Base-by-base conservation (phyloP, 352 stramenopile genomes). In the Phytopythium litorale region DNA sequence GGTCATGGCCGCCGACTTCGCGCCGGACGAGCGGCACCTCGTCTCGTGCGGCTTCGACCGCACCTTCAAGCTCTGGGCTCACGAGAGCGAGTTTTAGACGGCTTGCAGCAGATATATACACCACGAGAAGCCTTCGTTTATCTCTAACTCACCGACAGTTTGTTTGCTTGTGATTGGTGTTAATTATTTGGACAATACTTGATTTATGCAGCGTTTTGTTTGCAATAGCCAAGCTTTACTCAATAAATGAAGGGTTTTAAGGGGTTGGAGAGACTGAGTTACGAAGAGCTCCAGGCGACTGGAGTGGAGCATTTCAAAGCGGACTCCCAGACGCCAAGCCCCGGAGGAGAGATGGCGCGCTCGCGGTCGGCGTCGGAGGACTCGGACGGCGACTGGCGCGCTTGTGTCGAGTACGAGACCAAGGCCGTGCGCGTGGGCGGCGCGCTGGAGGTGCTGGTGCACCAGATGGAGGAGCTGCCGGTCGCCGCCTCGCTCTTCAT, bases 1-100 rank as follows among this genome's bases (percentile, higher is more conserved):
- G 70, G 86, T 98, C 28, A 98, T 98, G 88, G 83, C 88, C 7
- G 84, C 94, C 13, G 95, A 98, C 72, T 86, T 98, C 45, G 78
- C 95, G 28, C 78, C 78, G 12, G 88, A 98, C 58, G 91, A 97
- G 57, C 89, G 78, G 59, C 88, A 96, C 66, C 37, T 97, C 28
- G 90, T 97, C 16, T 96, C 89, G 5, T 96, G 85, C 53, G 89
- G 89, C 8, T 96, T 95, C 52, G 92, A 98, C 54, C 86, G 91
- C 42, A 98, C 92, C 9, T 96, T 97, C 65, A 98, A 98, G 71
- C 80, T 94, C 8, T 98, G 92, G 92, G 89, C 89, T 7, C 88
- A 96, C 58, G 84, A 96, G 59, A 88, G 77, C 58, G 89, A 97
- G 62, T 97, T 96, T 62, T 97, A 57, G 51, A 12, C 15, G 13